Base-by-base conservation (phyloP, 176 grass and related monocot genomes). In the Canna indica region DNA sequence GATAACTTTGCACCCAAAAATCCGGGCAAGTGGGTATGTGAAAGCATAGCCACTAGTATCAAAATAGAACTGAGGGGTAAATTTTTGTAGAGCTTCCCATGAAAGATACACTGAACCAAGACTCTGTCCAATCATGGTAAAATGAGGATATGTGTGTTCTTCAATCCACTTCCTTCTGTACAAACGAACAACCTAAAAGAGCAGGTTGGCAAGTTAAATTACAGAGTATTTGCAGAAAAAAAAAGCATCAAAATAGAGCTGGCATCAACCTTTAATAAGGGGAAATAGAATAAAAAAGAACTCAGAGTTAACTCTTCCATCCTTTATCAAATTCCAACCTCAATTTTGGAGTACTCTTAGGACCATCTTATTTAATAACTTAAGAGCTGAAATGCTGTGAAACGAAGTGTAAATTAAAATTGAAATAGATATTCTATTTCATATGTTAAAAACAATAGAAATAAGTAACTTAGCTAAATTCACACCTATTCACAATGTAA, bases 61-160 rank as follows among this genome's bases (percentile, higher is more conserved):
- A 72, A 97, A 81, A 78, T 92, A 97, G 48, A 83, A 87, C 36
- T 92, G 74, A 0, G 86, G 94, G 3, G 80, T 87, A 72, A 87
- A 87, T 57, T 90, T 92, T 15, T 70, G 67, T 24, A 97, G 79
- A 81, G 94, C 94, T 65, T 92, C 94, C 86, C 86, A 97, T 78
- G 86, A 81, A 46, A 97, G 89, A 73, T 92, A 97, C 69, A 87
- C 75, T 11, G 94, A 92, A 32, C 94, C 89, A 72, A 97, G 81
- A 74, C 89, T 92, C 78, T 97, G 89, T 8, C 94, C 94, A 33
- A 97, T 97, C 94, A 97, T 97, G 7, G 94, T 97, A 72, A 97
- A 97, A 50, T 73, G 80, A 5, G 94, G 84, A 81, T 92, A 92
- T 0, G 84, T 92, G 28, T 74, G 80, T 67, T 90, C 86, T 73